Evolutionary conservation across 306 rosid species (phyloP).

Genomic region (Ammopiptanthus mongolicus): DNA sequence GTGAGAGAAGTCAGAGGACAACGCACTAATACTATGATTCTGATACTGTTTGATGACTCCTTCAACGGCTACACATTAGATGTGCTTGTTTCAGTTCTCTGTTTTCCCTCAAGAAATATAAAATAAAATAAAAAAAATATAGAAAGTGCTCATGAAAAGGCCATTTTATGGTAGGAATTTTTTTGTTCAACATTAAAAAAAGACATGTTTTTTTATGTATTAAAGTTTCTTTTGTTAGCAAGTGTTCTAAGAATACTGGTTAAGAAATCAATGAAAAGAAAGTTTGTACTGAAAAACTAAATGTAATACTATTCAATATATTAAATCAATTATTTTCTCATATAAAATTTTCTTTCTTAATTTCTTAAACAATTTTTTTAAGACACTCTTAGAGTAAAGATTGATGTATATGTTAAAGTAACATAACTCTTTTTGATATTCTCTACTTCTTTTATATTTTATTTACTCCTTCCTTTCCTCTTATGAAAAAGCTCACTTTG

Average conservation of each 20-base stretch:
- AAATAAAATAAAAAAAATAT: neutral
- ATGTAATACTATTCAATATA: too few relatives aligned
- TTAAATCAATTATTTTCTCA: too few relatives aligned
- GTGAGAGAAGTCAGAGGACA: slow-evolving; percentile 12
- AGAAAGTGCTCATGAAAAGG: neutral
- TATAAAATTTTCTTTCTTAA: too few relatives aligned
- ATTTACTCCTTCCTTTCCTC: neutral
- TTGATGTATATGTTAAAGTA: too few relatives aligned
- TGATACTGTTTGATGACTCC: neutral
- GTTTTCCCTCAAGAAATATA: neutral
- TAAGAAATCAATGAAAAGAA: too few relatives aligned
- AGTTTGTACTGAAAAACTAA: too few relatives aligned
- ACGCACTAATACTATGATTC: neutral
- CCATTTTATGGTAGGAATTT: neutral
- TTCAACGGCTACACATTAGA: neutral
- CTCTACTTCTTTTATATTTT: neutral
- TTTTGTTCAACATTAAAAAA: neutral
- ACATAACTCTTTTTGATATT: too few relatives aligned
- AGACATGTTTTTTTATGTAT: too few relatives aligned
- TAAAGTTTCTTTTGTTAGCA: too few relatives aligned
- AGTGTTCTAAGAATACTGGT: too few relatives aligned
- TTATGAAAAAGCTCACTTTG: neutral
- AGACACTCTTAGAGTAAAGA: too few relatives aligned
- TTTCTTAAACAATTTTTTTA: too few relatives aligned
- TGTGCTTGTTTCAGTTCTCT: neutral